Conservation (phyloP, 1,284 basidiomycete genomes). For the Pseudozyma sp. region DNA sequence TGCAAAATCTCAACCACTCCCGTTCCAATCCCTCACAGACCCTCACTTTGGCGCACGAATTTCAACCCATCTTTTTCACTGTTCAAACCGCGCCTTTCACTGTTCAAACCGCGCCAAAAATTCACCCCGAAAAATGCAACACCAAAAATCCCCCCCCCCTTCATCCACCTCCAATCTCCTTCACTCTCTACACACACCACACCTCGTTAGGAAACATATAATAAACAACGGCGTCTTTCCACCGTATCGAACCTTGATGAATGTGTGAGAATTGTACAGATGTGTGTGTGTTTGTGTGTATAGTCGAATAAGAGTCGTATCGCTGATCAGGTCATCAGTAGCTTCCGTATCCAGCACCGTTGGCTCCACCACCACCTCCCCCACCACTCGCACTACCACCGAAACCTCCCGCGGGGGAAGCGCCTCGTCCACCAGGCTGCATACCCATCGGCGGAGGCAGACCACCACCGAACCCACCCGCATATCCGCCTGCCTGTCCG, state of each 20-base stretch:
- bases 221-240: slow-evolving; percentile 5
- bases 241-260: too few relatives aligned
- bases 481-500: slow-evolving; percentile 7
- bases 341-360: slow-evolving; percentile 15
- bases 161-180: neutral
- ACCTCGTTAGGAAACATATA: neutral
- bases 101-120: too few relatives aligned
- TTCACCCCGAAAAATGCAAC: too few relatives aligned
- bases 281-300: neutral
- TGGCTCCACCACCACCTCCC: neutral
- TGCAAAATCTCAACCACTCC: too few relatives aligned
- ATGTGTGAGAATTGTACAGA: slow-evolving; percentile 19
- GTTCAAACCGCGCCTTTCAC: too few relatives aligned
- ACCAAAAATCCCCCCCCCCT: too few relatives aligned
- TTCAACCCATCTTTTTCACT: too few relatives aligned
- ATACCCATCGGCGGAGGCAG: slow-evolving; percentile 25
- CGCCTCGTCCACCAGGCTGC: slow-evolving; percentile 8
- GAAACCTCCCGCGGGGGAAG: neutral
- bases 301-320: too few relatives aligned
- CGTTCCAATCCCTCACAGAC: too few relatives aligned
- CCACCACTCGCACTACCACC: slow-evolving; percentile 6
- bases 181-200: neutral
- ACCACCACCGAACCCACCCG: slow-evolving; percentile 9
- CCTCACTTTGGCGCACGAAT: too few relatives aligned
- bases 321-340: slow-evolving; percentile 4